Conservation (phyloP, 23 red algal species). For the Gracilaria domingensis region DNA sequence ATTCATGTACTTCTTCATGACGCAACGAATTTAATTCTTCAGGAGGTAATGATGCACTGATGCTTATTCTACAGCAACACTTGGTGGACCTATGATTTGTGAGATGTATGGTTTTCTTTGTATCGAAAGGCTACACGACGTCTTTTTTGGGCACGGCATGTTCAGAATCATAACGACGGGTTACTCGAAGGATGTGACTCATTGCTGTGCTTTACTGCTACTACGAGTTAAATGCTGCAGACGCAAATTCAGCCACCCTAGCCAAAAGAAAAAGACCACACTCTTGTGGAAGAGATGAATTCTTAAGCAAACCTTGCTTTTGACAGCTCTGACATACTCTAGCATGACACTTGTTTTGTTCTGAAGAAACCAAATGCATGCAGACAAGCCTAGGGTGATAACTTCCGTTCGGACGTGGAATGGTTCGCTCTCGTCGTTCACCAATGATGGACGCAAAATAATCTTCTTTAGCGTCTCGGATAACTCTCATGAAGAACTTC, state of each 20-base stretch:
- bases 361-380: not conserved
- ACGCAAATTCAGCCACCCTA: not conserved
- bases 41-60: no score
- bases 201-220: no score
- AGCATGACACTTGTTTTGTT: not conserved
- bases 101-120: no score
- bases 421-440: not conserved
- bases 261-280: conserved; percentile 13
- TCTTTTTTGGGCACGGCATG: no score
- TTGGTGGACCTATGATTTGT: no score
- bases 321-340: not conserved
- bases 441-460: not conserved
- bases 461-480: conserved; percentile 16
- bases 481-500: conserved; percentile 32
- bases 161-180: no score
- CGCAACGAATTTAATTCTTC: no score
- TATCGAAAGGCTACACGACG: no score
- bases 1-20: no score
- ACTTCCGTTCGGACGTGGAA: not conserved
- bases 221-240: not conserved
- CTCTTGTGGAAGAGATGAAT: conserved; percentile 9
- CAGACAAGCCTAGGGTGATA: conserved; percentile 1
- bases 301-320: conserved; percentile 23
- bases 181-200: no score
- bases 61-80: no score